Percentiles rank a stretch among this genome's conserved stretches.
Conservation (phyloP, 208 protist species). For the Leishmania turanica region DNA sequence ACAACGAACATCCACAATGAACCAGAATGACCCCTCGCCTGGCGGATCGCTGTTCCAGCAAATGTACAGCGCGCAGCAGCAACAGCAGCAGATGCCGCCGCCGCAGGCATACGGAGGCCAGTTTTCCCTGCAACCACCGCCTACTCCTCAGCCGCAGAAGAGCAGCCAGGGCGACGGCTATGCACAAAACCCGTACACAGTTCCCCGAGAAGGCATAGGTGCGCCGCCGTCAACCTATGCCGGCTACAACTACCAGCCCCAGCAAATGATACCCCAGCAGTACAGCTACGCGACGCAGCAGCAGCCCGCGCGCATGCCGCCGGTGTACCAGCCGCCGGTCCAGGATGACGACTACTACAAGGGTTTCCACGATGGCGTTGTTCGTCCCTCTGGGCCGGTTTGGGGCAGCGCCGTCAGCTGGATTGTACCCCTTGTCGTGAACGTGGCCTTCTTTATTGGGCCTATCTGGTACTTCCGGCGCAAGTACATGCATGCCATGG, state of each 20-base stretch:
- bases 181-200: neutral
- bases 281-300: conserved; percentile 18
- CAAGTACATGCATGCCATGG: conserved; percentile 82
- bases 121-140: neutral
- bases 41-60: conserved; percentile 78
- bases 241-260: conserved; percentile 26
- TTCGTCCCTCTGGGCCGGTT: conserved; percentile 64
- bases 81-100: conserved; percentile 27
- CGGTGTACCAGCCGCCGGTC: conserved; percentile 27
- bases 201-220: too few species aligned
- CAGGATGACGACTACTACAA: conserved; percentile 89
- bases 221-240: neutral
- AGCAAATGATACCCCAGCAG: conserved; percentile 23
- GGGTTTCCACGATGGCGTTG: conserved; percentile 90
- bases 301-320: conserved; percentile 11
- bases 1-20: neutral
- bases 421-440: conserved; percentile 80
- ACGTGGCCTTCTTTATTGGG: conserved; percentile 84
- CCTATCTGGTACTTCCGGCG: conserved; percentile 92
- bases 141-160: conserved; percentile 39
- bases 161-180: conserved; percentile 12
- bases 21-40: conserved; percentile 13
- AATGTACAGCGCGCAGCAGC: conserved; percentile 77
- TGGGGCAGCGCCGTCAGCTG: conserved; percentile 79
- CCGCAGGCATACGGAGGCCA: conserved; percentile 23